Evolutionary conservation across 441 rosid species (phyloP), one percentile per base, ranked within the genome.

Genomic region (Bocquillonia castaneifolia): DNA sequence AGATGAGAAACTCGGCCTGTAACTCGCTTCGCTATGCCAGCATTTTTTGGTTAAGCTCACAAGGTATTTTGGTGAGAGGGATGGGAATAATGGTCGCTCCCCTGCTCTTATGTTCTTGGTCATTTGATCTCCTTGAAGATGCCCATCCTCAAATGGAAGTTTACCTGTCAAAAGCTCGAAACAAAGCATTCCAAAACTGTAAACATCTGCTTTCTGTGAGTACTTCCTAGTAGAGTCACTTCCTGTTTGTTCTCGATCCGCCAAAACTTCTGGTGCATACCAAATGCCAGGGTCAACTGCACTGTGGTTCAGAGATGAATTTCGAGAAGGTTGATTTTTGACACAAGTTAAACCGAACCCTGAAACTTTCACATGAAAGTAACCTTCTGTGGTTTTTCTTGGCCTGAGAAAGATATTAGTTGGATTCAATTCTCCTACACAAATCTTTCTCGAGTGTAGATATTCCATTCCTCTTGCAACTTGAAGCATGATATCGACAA

Each of bases 141-240:
- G 98, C 52, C 85, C 78, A 64, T 92, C 99, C 73, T 92, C 99
- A 28, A 92, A 95, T 0, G 99, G 93, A 56, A 86, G 88, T 71
- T 94, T 94, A 63, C 99, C 96, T 0, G 98, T 86, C 62, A 94
- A 70, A 22, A 94, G 94, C 86, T 84, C 86, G 0, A 90, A 94
- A 75, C 93, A 90, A 23, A 94, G 69, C 97, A 94, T 94, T n/a
- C 88, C 98, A 55, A 90, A 94, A 73, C 98, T 92, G 75, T 94
- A 94, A 20, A 90, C 88, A 71, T 94, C 98, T 9, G 94, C 89
- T 75, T 92, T 94, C 77, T 87, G 86, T 0, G 90, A 79, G 77
- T 73, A 82, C 82, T 88, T 90, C 0, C 29, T 7, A 25, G 18
- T 60, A 5, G 75, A 66, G 23, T 67, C 32, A 57, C 72, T 60